Evolutionary conservation across 768 basidiomycete species (phyloP), one percentile per base, ranked within the genome.

Genomic region (Suillus plorans): DNA sequence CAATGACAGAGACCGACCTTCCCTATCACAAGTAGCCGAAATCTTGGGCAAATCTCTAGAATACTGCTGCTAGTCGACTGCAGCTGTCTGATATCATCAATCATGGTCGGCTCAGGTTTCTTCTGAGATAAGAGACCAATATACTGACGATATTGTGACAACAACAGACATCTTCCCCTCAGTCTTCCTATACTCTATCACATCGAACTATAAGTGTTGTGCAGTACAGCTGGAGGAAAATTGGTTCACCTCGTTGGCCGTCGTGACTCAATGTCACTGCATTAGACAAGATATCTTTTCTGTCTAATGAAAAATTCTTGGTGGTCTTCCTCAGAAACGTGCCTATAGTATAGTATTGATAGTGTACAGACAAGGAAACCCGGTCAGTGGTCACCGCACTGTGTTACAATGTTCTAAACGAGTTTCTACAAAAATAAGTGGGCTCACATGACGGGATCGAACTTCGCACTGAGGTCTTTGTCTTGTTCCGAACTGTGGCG

Each of bases 21-120:
- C 18, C 64, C 64, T 47, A 65, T 65, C 16, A 65, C 53, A 9
- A 65, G 53, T 28, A 65, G 60, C 16, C 61, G 53, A 44, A 63
- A 62, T 28, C 61, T 65, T 39, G 64, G 64, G 36, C 64, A 65
- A 31, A 37, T 16, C n/a, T 45, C 25, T 12, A 62, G 41, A 25
- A 65, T 39, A 22, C 41, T 49, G 25, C 55, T 55, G 36, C 31
- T 65, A n/a, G 55, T 34, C n/a, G 64, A n/a, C 20, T 55, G 22
- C 42, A 65, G 50, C 53, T 62, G 61, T 41, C 61, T 61, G n/a
- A 14, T 57, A 37, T 50, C 63, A 9, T 3, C 12, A 49, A 14
- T 25, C n/a, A 25, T 22, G 59, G 44, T n/a, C 42, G 47, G 28
- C 2, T 60, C 58, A 49, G 28, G 36, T 31, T 37, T 44, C 20